These are phyloP conservation scores for Dryas alaskensis DNA, from an alignment of 306 rosid genomes.

Conservation along the genomic window DNA sequence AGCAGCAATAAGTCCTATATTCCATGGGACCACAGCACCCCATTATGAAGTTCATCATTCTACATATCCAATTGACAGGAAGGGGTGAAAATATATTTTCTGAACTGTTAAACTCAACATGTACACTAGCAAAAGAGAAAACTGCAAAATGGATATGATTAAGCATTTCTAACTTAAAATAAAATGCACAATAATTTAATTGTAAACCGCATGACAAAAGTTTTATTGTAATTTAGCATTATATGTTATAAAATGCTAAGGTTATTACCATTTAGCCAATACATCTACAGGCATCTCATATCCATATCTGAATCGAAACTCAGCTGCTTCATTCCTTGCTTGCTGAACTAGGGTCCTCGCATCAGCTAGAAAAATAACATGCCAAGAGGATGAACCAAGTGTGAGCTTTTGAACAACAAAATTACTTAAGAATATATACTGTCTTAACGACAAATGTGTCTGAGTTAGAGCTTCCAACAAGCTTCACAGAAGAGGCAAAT, in stretches of 20 bases:
- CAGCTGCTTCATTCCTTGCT: conserved; percentile 99
- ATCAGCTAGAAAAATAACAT: conserved; percentile 66
- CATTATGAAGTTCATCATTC: not conserved
- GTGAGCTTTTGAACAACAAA: not conserved
- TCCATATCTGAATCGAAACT: conserved; percentile 87
- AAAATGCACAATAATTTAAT: not conserved
- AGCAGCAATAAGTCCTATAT: not conserved
- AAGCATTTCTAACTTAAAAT: not conserved
- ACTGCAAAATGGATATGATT: not conserved
- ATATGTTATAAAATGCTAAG: not conserved
- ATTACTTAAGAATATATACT: not conserved
- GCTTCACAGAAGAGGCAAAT: conserved; percentile 3
- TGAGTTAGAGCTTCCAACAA: conserved; percentile 2
- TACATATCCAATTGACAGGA: not conserved
- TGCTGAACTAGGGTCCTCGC: conserved; percentile 94
- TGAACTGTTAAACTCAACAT: not conserved
- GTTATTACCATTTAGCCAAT: conserved; percentile 70
- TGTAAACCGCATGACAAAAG: not conserved
- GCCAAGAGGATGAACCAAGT: conserved; percentile 24
- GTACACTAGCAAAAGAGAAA: not conserved
- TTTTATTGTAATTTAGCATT: not conserved
- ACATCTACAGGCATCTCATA: conserved; percentile 96
- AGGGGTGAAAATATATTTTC: not conserved
- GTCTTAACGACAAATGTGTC: not conserved
- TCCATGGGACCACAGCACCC: not conserved